Evolutionary conservation across 2,329 filamentous ascomycete genomes (phyloP).

Genomic region (Monilinia aucupariae): DNA sequence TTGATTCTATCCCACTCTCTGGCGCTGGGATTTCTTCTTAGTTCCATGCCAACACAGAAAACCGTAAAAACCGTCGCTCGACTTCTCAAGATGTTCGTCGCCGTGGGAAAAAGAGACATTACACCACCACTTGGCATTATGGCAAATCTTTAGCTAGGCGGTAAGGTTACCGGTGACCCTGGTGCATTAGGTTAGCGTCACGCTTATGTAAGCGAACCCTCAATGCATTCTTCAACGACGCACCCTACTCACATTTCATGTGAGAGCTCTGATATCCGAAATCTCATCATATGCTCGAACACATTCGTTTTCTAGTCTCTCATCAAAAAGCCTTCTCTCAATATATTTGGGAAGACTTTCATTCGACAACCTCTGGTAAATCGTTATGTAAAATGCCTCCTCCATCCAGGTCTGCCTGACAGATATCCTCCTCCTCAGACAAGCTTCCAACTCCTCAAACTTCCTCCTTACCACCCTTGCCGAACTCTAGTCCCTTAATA

Average conservation of each 20-base stretch:
- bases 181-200: background rate
- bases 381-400: constrained; percentile 34
- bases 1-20: background rate
- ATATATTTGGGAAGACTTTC: background rate
- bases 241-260: background rate
- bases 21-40: background rate
- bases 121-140: too few species aligned
- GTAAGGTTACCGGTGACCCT: too few species aligned
- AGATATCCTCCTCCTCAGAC: constrained; percentile 35
- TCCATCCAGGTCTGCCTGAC: constrained; percentile 35
- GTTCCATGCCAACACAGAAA: too few species aligned
- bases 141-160: too few species aligned
- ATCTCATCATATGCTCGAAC: background rate
- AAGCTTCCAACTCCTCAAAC: constrained; percentile 30
- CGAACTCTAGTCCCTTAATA: constrained; percentile 19
- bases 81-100: background rate
- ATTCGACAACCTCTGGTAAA: constrained; percentile 30
- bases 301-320: background rate
- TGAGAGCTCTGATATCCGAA: background rate
- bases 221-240: background rate
- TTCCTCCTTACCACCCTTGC: constrained; percentile 16
- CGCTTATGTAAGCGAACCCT: background rate
- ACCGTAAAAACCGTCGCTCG: too few species aligned
- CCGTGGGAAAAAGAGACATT: too few species aligned
- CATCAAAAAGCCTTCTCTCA: background rate